Percentiles rank a stretch among this genome's conserved stretches.
Evolutionary conservation across 108 stramenopile species (phyloP).

Genomic region (Cyclotella choctawhatcheeana): DNA sequence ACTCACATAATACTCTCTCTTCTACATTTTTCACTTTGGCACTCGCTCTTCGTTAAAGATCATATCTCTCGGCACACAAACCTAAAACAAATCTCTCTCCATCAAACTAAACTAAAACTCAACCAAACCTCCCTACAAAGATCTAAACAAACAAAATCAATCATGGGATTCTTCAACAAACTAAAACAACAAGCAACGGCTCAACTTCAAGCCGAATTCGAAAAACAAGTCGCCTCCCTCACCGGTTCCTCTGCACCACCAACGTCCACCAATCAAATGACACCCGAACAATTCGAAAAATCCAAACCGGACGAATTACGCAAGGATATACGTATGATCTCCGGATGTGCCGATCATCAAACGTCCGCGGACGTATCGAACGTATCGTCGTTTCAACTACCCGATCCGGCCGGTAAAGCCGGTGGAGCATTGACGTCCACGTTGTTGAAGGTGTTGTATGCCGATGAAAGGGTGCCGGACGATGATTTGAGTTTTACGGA

Average conservation of each 20-base stretch:
- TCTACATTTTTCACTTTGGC: too few species aligned
- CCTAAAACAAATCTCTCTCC: too few species aligned
- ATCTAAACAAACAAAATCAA: too few species aligned
- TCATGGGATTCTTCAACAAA: slow-evolving; percentile 38
- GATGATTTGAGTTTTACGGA: slow-evolving; percentile 57
- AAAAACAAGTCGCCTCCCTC: too few species aligned
- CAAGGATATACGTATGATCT: slow-evolving; percentile 66
- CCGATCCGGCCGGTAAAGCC: slow-evolving; percentile 69
- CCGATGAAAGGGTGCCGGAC: slow-evolving; percentile 40
- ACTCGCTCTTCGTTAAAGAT: too few species aligned
- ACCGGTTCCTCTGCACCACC: slow-evolving; percentile 4
- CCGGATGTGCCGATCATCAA: slow-evolving; percentile 62
- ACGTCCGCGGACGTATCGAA: slow-evolving; percentile 63
- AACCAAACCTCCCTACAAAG: too few species aligned
- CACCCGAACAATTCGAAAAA: slow-evolving; percentile 24
- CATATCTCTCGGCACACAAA: too few species aligned
- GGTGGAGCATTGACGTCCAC: slow-evolving; percentile 92
- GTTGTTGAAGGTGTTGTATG: slow-evolving; percentile 64
- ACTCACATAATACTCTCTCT: too few species aligned
- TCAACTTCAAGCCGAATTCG: slow-evolving; percentile 13
- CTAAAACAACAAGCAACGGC: slow-evolving; percentile 13
- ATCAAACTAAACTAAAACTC: too few species aligned
- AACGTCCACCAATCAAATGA: slow-evolving; percentile 3
- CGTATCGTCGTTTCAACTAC: slow-evolving; percentile 73
- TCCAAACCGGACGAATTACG: slow-evolving; percentile 44